Percentiles rank a stretch among this genome's conserved stretches.
These are phyloP conservation scores for Leccinum brunneo-olivaceum DNA, from an alignment of 1,284 basidiomycete genomes.

Conservation along the genomic window DNA sequence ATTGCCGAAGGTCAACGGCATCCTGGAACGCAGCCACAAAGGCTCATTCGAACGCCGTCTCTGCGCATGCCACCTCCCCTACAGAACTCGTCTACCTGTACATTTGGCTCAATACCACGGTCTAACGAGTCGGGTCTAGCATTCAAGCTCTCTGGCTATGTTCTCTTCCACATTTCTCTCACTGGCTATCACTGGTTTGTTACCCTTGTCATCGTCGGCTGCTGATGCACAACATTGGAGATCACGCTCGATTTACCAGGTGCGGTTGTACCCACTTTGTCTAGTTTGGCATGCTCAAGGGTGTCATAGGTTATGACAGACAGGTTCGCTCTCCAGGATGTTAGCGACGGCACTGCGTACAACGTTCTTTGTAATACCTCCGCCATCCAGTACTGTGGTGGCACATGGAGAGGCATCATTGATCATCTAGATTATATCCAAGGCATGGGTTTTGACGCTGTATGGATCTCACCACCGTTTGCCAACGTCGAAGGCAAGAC, in stretches of 20 bases:
- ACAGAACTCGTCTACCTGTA: constrained; percentile 1
- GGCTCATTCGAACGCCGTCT: neutral
- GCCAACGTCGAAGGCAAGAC: constrained; percentile 60
- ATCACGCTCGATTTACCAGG: constrained; percentile 38
- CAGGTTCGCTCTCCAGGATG: constrained; percentile 57
- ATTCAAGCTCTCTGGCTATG: neutral
- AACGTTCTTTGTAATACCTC: constrained; percentile 44
- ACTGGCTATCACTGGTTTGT: constrained; percentile 8
- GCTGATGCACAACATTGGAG: constrained; percentile 35
- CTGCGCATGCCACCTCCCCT: constrained; percentile 8
- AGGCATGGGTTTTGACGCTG: constrained; percentile 68
- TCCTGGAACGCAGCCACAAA: constrained; percentile 15
- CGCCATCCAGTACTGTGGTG: constrained; percentile 61
- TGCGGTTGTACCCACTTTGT: constrained; percentile 3
- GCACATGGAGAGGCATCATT: constrained; percentile 65
- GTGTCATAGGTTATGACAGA: constrained; percentile 54
- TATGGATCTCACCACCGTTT: constrained; percentile 62
- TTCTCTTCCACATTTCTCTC: constrained; percentile 5
- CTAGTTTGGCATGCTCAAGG: neutral
- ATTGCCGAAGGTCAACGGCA: constrained; percentile 26
- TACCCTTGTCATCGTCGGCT: constrained; percentile 19
- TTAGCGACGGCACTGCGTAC: constrained; percentile 33
- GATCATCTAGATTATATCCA: constrained; percentile 76
- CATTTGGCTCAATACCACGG: neutral
- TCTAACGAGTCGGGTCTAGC: constrained; percentile 1